Evolutionary conservation across 2,329 filamentous ascomycete species (phyloP).

Genomic region (Paecilomyces sp.): DNA sequence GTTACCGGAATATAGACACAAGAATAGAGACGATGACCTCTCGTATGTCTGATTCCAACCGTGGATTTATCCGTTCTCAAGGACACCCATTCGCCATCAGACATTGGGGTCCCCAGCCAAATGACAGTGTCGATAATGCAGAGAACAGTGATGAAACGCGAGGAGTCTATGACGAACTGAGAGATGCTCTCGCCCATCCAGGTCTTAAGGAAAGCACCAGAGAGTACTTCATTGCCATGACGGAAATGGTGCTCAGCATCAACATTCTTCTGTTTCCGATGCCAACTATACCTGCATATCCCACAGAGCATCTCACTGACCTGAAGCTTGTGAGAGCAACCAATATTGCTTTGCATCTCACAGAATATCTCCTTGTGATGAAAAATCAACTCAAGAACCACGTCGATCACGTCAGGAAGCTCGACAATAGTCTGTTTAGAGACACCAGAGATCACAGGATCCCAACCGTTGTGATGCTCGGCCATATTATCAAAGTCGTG

Average conservation of each 20-base stretch:
- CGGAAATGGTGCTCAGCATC: conserved; percentile 14
- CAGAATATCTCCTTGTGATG: conserved; percentile 8
- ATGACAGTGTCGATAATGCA: neutral
- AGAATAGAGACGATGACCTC: conserved; percentile 2
- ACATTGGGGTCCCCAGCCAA: neutral
- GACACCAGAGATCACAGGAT: conserved; percentile 5
- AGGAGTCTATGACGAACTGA: conserved; percentile 10
- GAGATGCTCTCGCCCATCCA: conserved; percentile 7
- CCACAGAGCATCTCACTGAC: conserved; percentile 5
- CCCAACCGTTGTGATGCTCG: conserved; percentile 8
- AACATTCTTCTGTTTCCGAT: conserved; percentile 15
- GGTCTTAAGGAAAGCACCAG: conserved; percentile 6
- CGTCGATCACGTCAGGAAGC: conserved; percentile 3
- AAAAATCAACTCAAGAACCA: conserved; percentile 9
- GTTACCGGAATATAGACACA: conserved; percentile 8
- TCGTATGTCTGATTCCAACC: neutral
- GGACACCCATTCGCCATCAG: neutral
- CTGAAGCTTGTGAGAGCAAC: conserved; percentile 7
- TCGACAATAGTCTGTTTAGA: conserved; percentile 6
- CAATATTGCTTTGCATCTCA: conserved; percentile 7
- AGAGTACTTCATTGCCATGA: conserved; percentile 13
- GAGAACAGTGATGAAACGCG: neutral
- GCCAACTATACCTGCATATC: neutral
- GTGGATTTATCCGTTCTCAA: neutral
- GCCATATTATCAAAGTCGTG: conserved; percentile 11